These are phyloP conservation scores for Marasmius fiardii DNA, from an alignment of 1,284 basidiomycete genomes.

Conservation along the genomic window DNA sequence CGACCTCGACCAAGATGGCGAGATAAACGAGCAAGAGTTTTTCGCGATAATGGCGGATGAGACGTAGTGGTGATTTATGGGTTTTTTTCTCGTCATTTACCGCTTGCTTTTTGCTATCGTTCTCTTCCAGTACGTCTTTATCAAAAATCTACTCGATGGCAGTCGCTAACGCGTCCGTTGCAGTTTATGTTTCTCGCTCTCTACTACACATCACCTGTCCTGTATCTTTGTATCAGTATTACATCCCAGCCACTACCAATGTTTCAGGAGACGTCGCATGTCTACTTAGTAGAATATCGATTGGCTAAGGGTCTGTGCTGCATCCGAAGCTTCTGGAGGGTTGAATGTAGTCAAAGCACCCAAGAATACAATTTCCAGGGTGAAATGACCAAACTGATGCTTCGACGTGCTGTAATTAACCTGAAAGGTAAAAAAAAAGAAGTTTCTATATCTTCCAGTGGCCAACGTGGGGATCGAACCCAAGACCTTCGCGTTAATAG, in stretches of 20 bases:
- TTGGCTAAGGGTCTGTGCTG: neutral
- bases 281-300: too few species aligned
- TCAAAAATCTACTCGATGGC: neutral
- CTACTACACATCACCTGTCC: too few species aligned
- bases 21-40: constrained; percentile 94
- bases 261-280: too few species aligned
- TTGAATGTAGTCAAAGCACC: too few species aligned
- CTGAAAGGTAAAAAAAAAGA: neutral
- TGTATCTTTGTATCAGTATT: neutral
- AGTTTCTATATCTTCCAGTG: neutral
- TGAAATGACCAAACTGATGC: too few species aligned
- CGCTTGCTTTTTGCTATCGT: neutral
- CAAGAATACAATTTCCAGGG: too few species aligned
- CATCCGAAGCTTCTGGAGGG: too few species aligned
- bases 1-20: constrained; percentile 97
- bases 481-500: neutral
- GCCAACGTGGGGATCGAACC: neutral
- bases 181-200: neutral
- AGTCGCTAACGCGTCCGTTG: neutral
- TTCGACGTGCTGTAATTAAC: too few species aligned
- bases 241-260: neutral
- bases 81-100: neutral
- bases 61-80: constrained; percentile 31
- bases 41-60: constrained; percentile 98
- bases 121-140: neutral